These are phyloP conservation scores for Hypoxylon fragiforme DNA, from an alignment of 495 filamentous ascomycete genomes.

Conservation along the genomic window DNA sequence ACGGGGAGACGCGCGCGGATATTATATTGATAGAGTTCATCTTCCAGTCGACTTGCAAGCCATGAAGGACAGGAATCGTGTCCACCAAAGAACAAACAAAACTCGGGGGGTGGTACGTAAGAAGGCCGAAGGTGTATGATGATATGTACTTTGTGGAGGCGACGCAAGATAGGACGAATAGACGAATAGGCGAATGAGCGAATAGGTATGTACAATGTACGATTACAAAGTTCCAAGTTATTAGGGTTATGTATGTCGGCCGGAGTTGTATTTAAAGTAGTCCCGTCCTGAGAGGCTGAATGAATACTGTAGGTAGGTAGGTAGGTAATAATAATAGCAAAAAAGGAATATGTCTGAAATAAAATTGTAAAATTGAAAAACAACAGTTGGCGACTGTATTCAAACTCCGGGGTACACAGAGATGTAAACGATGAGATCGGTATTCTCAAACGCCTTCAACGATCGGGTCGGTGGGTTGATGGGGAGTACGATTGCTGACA, in stretches of 20 bases:
- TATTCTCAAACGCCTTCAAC: constrained; percentile 7
- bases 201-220: not conserved
- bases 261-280: not conserved
- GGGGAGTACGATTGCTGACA: constrained; percentile 15
- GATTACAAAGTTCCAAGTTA: not conserved
- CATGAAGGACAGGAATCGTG: constrained; percentile 50
- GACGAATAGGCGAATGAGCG: too few relatives aligned
- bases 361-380: not conserved
- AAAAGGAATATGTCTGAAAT: constrained; percentile 1
- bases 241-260: not conserved
- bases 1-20: constrained; percentile 74
- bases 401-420: constrained; percentile 3
- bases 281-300: not conserved
- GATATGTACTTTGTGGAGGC: not conserved
- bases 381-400: constrained; percentile 6
- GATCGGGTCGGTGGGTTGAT: constrained; percentile 24
- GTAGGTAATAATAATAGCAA: too few relatives aligned
- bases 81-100: constrained; percentile 29
- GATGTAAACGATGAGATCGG: constrained; percentile 2
- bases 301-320: not conserved
- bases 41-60: constrained; percentile 55
- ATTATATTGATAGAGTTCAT: constrained; percentile 99
- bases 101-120: not conserved
- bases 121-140: constrained; percentile 1
- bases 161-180: too few relatives aligned